Evolutionary conservation across 768 basidiomycete genomes (phyloP).

Genomic region (Mycena filopes): DNA sequence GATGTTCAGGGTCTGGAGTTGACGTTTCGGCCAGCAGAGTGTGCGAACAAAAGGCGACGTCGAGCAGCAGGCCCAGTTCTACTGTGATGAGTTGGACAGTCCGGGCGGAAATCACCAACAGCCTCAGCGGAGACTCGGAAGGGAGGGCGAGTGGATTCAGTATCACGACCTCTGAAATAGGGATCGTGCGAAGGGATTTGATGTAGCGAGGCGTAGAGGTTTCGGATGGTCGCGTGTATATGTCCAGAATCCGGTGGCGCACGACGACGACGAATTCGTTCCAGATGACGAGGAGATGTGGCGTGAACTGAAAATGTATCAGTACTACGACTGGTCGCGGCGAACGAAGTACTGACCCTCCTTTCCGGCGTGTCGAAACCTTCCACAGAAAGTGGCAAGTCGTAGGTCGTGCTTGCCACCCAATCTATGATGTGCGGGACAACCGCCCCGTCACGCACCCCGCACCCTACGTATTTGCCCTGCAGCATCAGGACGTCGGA

Average conservation of each 20-base stretch:
- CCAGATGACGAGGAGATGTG: too few species aligned
- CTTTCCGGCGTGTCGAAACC: constrained; percentile 2
- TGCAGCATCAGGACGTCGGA: constrained; percentile 16
- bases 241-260: background rate
- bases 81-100: background rate
- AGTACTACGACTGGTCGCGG: constrained; percentile 5
- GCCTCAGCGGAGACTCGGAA: background rate
- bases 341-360: background rate
- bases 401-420: background rate
- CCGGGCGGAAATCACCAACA: background rate
- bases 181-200: background rate
- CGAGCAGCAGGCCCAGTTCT: background rate
- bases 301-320: background rate
- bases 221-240: background rate
- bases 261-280: background rate
- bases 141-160: background rate
- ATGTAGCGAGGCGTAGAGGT: background rate
- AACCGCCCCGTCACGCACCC: constrained; percentile 5
- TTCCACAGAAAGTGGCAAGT: constrained; percentile 1
- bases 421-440: constrained; percentile 23
- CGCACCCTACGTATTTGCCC: constrained; percentile 25
- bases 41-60: background rate
- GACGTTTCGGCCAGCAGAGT: background rate
- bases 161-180: constrained; percentile 6
- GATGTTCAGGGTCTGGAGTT: background rate